Evolutionary conservation across 1,284 basidiomycete genomes (phyloP), one percentile per base, ranked within the genome.

Genomic region (Schizophyllum amplum): DNA sequence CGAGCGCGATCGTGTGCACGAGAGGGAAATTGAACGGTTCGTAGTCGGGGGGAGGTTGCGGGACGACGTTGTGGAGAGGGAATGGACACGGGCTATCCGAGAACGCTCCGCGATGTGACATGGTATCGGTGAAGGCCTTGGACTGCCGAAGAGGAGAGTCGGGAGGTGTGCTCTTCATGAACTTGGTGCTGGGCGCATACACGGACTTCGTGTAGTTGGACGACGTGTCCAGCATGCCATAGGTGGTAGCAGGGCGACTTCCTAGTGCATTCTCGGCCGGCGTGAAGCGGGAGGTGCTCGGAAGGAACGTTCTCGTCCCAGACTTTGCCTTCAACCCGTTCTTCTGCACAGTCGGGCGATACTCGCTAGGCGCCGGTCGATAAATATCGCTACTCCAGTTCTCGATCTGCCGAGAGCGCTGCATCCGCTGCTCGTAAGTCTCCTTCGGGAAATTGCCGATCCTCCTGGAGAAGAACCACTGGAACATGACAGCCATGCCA

Each of bases 351-450:
- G 92, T 98, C 22, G 97, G 97, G 11, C 96, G 85, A 68, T 95
- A 92, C 59, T 90, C 79, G 61, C 87, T 88, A 1, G 96, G 97
- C 2, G 96, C 97, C 11, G 96, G 87, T 27, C 90, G 84, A 72
- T 98, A 97, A 65, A 99, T 99, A 69, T 98, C 93, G 65, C 90
- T 89, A 25, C 94, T 87, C 96, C 96, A 99, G 66, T 89, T 86
- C 72, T 99, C 97, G 65, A 99, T 97, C 70, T 94, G 92, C 47
- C 82, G 83, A 13, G 90, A 86, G 25, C 96, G 86, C 63, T 87
- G 84, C 86, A 94, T 94, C n/a, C 95, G 84, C 68, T 98, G 85
- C 67, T 93, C 88, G 70, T 96, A 94, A 33, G 93, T 92, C 75
- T 99, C 97, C 55, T 85, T 83, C 63, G 88, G 87, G 78, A 98